Evolutionary conservation across 164 flowering plant genomes (phyloP), one percentile per base, ranked within the genome.

Genomic region (Houttuynia cordata): DNA sequence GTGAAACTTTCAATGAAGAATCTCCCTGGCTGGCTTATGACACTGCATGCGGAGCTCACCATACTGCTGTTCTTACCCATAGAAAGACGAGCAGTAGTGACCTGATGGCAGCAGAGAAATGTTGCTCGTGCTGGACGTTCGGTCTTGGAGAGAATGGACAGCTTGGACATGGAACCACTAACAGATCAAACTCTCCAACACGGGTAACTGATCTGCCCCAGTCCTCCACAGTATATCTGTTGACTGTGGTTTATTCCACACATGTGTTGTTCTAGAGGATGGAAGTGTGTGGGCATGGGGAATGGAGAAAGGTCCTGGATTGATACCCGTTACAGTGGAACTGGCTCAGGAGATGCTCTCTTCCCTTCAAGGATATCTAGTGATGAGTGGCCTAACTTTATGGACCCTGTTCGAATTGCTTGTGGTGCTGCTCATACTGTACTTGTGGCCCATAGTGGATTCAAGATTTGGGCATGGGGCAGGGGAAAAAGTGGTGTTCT

Each of bases 251-350:
- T 69, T 92, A 34, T 89, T 88, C 66, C 95, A 92, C 62, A 92
- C 98, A 0, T 83, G 88, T 70, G 86, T 82, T 41, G 88, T 81
- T 66, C 80, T 93, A 18, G 79, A 82, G 0, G 77, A 71, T 8
- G 96, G 98, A 47, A 84, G 84, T 51, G 93, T 88, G 49, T 85
- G 95, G 96, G 79, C 94, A 45, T 92, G 98, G 98, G 96, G 98
- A 47, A 92, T 92, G 98, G 93, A 83, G 74, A 88, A 72, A 63
- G 98, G 98, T 23, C 85, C 84, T 56, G 98, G 98, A 40, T 70
- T 92, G 83, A 81, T 69, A 89, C 83, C 54, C 77, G 79, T 72
- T 85, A 78, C 60, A 57, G 80, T 12, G 85, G 87, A 58, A 51
- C 54, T 8, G 96, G 87, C 65, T 52, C 81, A 5, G 98, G 98